Conservation (phyloP, 2,329 filamentous ascomycete species). For the Coniella lustricola region DNA sequence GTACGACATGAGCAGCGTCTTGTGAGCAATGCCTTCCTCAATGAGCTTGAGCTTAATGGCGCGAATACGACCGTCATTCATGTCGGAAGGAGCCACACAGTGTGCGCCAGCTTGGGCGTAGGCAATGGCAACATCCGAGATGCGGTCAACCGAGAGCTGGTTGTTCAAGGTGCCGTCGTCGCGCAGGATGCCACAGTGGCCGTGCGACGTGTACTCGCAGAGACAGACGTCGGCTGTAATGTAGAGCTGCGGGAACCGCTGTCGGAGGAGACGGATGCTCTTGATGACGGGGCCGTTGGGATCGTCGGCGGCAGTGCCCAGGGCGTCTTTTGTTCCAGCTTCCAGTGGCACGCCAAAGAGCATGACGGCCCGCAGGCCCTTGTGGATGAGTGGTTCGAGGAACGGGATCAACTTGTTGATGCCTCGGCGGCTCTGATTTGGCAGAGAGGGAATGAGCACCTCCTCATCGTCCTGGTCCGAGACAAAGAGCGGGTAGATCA, state of each 20-base stretch:
- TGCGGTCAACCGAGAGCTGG: slow-evolving; percentile 82
- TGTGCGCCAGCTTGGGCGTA: slow-evolving; percentile 95
- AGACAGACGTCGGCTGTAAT: slow-evolving; percentile 91
- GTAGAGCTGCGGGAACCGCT: slow-evolving; percentile 83
- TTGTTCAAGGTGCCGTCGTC: slow-evolving; percentile 94
- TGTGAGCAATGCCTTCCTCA: slow-evolving; percentile 86
- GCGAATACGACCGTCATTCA: slow-evolving; percentile 97
- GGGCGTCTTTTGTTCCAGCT: slow-evolving; percentile 75
- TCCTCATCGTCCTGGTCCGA: slow-evolving; percentile 93
- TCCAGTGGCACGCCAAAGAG: slow-evolving; percentile 89
- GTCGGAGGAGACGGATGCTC: slow-evolving; percentile 74
- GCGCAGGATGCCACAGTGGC: slow-evolving; percentile 91
- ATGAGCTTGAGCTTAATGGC: slow-evolving; percentile 98
- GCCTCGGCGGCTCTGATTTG: slow-evolving; percentile 82
- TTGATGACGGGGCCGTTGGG: slow-evolving; percentile 87
- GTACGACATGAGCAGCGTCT: slow-evolving; percentile 92
- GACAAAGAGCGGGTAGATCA: slow-evolving; percentile 95
- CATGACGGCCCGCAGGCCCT: slow-evolving; percentile 88
- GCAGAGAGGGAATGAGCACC: slow-evolving; percentile 80
- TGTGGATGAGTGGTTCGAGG: slow-evolving; percentile 77
- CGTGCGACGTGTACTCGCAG: slow-evolving; percentile 97
- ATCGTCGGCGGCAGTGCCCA: slow-evolving; percentile 89
- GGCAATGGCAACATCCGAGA: slow-evolving; percentile 94
- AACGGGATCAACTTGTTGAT: slow-evolving; percentile 80
- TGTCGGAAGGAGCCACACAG: slow-evolving; percentile 94